Conservation (phyloP, 2,329 filamentous ascomycete species). For the Aspergillus sp. region DNA sequence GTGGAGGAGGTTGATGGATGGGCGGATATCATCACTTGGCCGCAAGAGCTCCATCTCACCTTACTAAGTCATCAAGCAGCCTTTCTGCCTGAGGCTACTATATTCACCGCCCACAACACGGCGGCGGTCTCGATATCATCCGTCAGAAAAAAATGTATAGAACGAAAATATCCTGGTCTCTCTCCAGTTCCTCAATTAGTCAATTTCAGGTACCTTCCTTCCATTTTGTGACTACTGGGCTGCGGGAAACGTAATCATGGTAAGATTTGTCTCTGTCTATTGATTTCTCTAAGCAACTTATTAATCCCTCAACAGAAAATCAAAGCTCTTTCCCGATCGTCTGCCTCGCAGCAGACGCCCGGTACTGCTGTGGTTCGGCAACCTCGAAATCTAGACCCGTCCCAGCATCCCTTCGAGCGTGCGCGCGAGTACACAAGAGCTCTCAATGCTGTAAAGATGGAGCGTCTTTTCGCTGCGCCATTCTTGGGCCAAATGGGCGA, state of each 20-base stretch:
- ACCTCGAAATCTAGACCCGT: constrained; percentile 67
- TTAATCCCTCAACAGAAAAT: constrained; percentile 49
- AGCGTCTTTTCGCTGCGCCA: constrained; percentile 85
- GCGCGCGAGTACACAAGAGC: constrained; percentile 81
- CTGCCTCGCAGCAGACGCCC: constrained; percentile 49
- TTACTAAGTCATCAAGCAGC: constrained; percentile 2
- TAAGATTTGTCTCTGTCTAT: constrained; percentile 18
- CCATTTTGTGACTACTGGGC: constrained; percentile 11
- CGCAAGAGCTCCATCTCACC: constrained; percentile 17
- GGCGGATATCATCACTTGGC: constrained; percentile 23
- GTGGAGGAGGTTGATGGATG: constrained; percentile 10
- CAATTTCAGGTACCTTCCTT: constrained; percentile 12
- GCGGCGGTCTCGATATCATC: constrained; percentile 28
- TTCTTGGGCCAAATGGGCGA: constrained; percentile 84
- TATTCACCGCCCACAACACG: constrained; percentile 33
- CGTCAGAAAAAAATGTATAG: constrained; percentile 30
- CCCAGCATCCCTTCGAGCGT: constrained; percentile 85
- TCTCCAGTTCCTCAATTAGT: constrained; percentile 2
- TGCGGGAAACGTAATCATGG: constrained; percentile 27
- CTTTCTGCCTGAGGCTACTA: constrained; percentile 18
- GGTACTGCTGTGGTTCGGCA: constrained; percentile 47
- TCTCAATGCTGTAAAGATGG: constrained; percentile 83
- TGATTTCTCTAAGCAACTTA: constrained; percentile 4
- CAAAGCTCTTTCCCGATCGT: constrained; percentile 52
- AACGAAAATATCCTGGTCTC: constrained; percentile 7